Conservation (phyloP, 2,329 filamentous ascomycete species). For the Ophiostoma sp. region DNA sequence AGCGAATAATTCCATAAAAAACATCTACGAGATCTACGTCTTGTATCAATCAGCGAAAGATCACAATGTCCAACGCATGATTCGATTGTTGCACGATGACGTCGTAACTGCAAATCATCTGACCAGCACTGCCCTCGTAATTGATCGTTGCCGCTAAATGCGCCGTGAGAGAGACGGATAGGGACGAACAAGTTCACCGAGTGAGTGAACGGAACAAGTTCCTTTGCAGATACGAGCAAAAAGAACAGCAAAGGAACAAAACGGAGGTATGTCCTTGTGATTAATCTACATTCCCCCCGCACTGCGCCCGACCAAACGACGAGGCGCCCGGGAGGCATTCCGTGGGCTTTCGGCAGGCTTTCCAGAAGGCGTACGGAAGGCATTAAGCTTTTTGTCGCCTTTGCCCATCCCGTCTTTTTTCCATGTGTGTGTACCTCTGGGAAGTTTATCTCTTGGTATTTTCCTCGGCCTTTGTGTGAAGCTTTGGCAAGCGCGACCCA, state of each 20-base stretch:
- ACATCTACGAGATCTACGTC: background rate
- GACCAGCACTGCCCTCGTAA: conserved; percentile 6
- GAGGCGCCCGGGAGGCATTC: background rate
- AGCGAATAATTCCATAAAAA: background rate
- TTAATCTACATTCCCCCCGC: background rate
- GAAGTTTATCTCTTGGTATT: background rate
- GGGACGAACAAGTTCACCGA: background rate
- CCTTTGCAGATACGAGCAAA: background rate
- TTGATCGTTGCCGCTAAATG: background rate
- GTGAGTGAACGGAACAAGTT: background rate
- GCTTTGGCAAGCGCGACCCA: background rate
- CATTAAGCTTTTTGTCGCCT: background rate
- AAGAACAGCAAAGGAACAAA: background rate
- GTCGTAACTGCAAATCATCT: background rate
- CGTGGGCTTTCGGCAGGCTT: background rate
- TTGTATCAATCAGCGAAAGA: background rate
- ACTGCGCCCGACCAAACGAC: background rate
- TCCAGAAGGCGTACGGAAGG: background rate
- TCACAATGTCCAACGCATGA: background rate
- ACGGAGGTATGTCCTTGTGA: no score
- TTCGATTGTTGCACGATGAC: background rate
- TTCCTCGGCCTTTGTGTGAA: background rate
- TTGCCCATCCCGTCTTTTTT: background rate
- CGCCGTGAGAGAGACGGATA: background rate
- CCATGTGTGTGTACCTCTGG: background rate